A percentile compares a stretch with the other conserved stretches of the same genome.
Evolutionary conservation across 805 yeast species (phyloP).

Genomic region (Pichia manshurica): DNA sequence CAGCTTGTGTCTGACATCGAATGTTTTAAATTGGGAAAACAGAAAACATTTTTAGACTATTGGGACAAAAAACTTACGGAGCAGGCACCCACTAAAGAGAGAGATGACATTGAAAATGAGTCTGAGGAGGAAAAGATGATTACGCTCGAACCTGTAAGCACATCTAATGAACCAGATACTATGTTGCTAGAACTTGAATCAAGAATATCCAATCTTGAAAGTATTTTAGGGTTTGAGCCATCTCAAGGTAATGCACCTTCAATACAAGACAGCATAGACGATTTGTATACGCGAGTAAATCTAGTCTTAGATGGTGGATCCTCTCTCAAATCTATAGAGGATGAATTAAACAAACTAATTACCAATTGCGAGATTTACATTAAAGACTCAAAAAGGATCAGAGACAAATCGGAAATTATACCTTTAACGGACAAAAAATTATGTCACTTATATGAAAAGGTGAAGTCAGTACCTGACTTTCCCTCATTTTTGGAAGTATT

Average conservation of each 20-base stretch:
- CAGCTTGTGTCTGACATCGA: conserved; percentile 1
- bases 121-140: background rate
- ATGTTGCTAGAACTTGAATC: conserved; percentile 7
- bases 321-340: conserved; percentile 14
- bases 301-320: conserved; percentile 18
- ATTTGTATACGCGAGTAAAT: conserved; percentile 21
- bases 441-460: conserved; percentile 17
- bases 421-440: conserved; percentile 21
- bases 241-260: conserved; percentile 9
- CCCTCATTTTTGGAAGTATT: conserved; percentile 17
- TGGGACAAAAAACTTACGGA: conserved; percentile 11
- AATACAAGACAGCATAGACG: conserved; percentile 23
- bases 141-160: background rate
- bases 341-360: conserved; percentile 13
- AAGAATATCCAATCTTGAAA: conserved; percentile 17
- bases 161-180: too few species aligned
- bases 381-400: conserved; percentile 10
- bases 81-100: too few species aligned
- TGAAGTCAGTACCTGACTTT: conserved; percentile 18
- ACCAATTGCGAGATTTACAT: conserved; percentile 11
- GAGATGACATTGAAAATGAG: background rate
- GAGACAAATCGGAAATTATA: conserved; percentile 6
- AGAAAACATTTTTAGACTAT: conserved; percentile 7
- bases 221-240: background rate
- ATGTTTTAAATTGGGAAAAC: background rate